phyloP scores from a whole-genome alignment of 2,329 filamentous ascomycete genomes.

The Colletotrichum limetticola region DNA sequence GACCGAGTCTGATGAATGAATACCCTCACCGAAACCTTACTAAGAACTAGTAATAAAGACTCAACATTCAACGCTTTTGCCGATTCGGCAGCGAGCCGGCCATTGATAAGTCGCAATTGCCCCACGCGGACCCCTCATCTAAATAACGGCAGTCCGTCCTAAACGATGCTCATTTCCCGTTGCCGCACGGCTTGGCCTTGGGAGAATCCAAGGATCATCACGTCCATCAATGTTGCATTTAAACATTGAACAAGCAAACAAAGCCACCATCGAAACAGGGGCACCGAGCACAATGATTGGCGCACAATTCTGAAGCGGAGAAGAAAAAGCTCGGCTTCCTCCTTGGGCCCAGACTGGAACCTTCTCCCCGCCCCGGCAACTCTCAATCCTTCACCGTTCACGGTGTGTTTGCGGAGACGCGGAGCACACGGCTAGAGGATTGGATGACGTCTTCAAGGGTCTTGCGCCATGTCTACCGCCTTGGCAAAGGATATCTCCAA shows the following conservation, averaged over 20 bases:
- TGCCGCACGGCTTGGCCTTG: neutral
- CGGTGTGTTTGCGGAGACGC: neutral
- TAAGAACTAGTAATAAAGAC: neutral
- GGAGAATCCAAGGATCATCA: constrained; percentile 18
- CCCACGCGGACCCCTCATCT: constrained; percentile 6
- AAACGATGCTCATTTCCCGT: constrained; percentile 22
- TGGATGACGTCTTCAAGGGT: constrained; percentile 28
- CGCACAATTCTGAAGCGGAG: neutral
- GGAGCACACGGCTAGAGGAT: neutral
- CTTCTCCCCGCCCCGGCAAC: constrained; percentile 3
- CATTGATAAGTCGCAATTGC: constrained; percentile 15
- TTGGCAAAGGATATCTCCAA: neutral
- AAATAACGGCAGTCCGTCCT: constrained; percentile 1
- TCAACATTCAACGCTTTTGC: neutral
- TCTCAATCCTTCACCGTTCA: constrained; percentile 1
- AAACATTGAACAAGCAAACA: neutral
- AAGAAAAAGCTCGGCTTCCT: neutral
- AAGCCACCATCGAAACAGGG: constrained; percentile 3
- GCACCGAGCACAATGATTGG: constrained; percentile 6
- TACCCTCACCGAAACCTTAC: neutral
- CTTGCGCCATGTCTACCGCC: neutral
- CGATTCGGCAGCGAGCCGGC: constrained; percentile 10
- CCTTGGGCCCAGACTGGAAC: neutral
- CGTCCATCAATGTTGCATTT: constrained; percentile 1
- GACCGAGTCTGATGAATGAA: neutral